Conservation (phyloP, 345 rosid species). For the Toxicodendron radicans region DNA sequence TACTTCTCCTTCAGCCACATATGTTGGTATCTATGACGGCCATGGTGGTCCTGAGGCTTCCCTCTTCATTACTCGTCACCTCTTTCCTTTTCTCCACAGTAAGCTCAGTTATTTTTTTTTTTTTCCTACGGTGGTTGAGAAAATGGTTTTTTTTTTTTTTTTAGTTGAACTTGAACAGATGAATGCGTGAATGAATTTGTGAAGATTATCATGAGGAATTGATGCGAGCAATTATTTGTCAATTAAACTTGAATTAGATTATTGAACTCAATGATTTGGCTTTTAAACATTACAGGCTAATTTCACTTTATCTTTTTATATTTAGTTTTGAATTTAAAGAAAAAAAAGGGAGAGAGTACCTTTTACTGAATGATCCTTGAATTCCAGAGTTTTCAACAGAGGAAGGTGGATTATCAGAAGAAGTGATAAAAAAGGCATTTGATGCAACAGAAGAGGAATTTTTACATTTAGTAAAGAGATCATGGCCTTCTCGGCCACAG, state of each 20-base stretch:
- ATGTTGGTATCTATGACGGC: constrained; percentile 68
- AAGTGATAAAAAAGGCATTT: constrained; percentile 52
- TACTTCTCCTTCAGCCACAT: constrained; percentile 64
- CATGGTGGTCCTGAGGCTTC: constrained; percentile 75
- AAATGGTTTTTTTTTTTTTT: not conserved
- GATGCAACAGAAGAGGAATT: constrained; percentile 56
- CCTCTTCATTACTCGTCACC: constrained; percentile 46
- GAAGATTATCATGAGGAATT: not conserved
- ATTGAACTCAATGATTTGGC: not conserved
- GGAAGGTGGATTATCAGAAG: constrained; percentile 54
- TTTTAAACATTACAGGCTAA: no score
- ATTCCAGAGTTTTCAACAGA: constrained; percentile 43
- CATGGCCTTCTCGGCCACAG: constrained; percentile 45
- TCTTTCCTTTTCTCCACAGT: constrained; percentile 51
- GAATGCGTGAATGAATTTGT: not conserved
- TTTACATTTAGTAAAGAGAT: constrained; percentile 48
- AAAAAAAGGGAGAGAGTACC: not conserved
- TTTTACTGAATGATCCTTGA: not conserved
- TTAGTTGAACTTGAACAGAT: not conserved
- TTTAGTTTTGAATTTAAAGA: no score
- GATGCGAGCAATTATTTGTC: no score
- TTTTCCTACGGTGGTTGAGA: not conserved
- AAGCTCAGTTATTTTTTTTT: constrained; percentile 3
- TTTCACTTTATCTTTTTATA: no score
- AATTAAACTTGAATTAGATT: not conserved